Percentiles rank a stretch among this genome's conserved stretches.
Evolutionary conservation across 169 alveolate genomes (phyloP).

Genomic region (Cryptosporidium xiaoi): DNA sequence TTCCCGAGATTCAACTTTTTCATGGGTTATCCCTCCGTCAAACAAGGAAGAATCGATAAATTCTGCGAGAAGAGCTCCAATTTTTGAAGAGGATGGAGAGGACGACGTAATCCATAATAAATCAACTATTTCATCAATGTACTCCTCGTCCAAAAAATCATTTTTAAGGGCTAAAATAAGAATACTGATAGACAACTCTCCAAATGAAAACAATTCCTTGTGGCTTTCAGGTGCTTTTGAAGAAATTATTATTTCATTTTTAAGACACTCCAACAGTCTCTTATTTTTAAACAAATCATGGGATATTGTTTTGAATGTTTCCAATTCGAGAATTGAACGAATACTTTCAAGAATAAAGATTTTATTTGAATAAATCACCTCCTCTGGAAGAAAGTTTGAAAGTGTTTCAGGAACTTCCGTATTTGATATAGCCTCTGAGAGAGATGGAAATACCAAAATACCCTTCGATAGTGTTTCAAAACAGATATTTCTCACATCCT

Average conservation of each 20-base stretch:
- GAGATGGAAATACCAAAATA: constrained; percentile 10
- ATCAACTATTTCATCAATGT: constrained; percentile 64
- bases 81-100: constrained; percentile 7
- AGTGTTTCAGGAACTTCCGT: constrained; percentile 8
- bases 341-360: constrained; percentile 11
- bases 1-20: constrained; percentile 61
- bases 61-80: constrained; percentile 32
- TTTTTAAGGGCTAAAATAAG: constrained; percentile 2
- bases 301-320: background rate
- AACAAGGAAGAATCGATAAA: constrained; percentile 51
- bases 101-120: constrained; percentile 22
- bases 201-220: constrained; percentile 1
- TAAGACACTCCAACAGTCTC: constrained; percentile 9
- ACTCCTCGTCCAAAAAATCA: constrained; percentile 34
- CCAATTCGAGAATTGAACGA: background rate
- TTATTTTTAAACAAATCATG: background rate
- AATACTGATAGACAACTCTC: constrained; percentile 24
- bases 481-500: constrained; percentile 24
- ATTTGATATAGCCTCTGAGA: background rate
- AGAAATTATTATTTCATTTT: constrained; percentile 19
- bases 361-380: constrained; percentile 4
- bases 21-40: constrained; percentile 70
- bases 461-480: constrained; percentile 14
- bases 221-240: constrained; percentile 18
- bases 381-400: constrained; percentile 25